Evolutionary conservation across 305 asterid genomes (phyloP).

Genomic region (Coffea humblotiana): DNA sequence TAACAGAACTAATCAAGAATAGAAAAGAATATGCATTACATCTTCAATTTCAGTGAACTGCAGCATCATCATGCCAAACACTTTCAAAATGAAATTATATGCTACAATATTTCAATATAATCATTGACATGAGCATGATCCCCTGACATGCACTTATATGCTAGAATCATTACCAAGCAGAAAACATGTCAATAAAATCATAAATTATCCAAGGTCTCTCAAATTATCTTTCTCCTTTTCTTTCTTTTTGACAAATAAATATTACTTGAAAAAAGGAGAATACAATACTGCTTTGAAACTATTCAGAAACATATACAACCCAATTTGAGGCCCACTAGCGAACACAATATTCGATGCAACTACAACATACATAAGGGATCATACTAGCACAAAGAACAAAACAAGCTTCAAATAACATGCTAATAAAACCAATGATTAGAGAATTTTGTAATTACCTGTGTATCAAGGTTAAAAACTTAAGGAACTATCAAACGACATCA

Average conservation of each 20-base stretch:
- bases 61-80: background rate
- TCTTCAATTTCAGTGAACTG: background rate
- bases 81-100: background rate
- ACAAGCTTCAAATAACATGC: background rate
- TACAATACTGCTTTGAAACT: background rate
- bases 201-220: background rate
- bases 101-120: background rate
- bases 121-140: background rate
- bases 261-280: background rate
- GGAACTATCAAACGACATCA: background rate
- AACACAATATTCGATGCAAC: background rate
- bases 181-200: background rate
- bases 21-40: background rate
- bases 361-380: background rate
- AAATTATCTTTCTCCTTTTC: background rate
- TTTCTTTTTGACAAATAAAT: background rate
- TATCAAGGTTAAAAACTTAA: background rate
- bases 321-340: background rate
- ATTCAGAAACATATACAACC: background rate
- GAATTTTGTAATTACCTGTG: background rate
- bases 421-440: background rate
- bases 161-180: background rate
- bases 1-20: conserved; percentile 25
- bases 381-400: background rate
- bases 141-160: background rate